Evolutionary conservation across 2,329 filamentous ascomycete species (phyloP).

Genomic region (Zalaria sp.): DNA sequence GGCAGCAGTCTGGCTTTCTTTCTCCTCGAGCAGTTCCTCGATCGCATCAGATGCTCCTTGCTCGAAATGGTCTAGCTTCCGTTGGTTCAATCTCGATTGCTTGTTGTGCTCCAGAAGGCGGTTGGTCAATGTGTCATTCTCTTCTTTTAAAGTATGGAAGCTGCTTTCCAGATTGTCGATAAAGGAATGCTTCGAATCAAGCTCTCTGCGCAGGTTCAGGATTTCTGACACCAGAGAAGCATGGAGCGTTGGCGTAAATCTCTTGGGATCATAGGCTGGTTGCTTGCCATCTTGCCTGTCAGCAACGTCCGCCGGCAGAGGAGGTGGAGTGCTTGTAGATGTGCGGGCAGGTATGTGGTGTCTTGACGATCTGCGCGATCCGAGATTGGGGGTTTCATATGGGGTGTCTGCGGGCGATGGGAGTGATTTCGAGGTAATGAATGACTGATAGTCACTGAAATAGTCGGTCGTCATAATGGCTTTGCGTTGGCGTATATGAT

Average conservation of each 20-base stretch:
- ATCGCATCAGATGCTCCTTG: conserved; percentile 77
- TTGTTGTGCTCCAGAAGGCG: conserved; percentile 51
- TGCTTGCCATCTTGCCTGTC: conserved; percentile 46
- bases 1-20: conserved; percentile 67
- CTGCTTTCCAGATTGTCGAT: conserved; percentile 74
- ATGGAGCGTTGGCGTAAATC: conserved; percentile 90
- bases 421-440: conserved; percentile 41
- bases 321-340: conserved; percentile 54
- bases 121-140: conserved; percentile 57
- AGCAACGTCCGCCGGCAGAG: conserved; percentile 31
- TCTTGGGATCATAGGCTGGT: conserved; percentile 68
- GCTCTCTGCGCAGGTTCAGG: conserved; percentile 67
- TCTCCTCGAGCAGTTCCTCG: conserved; percentile 68
- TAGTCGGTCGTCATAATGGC: conserved; percentile 26
- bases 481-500: not conserved
- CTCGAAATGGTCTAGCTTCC: conserved; percentile 75
- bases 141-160: conserved; percentile 55
- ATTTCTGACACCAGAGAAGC: conserved; percentile 94
- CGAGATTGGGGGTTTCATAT: conserved; percentile 45
- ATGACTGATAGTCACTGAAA: conserved; percentile 30
- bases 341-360: conserved; percentile 34
- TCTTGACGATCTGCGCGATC: conserved; percentile 41
- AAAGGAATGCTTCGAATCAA: conserved; percentile 75
- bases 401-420: conserved; percentile 60
- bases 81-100: conserved; percentile 67